A percentile compares a stretch with the other conserved stretches of the same genome.
These are phyloP conservation scores for Claviceps humidiphila DNA, from an alignment of 2,329 filamentous ascomycete genomes.

Conservation along the genomic window DNA sequence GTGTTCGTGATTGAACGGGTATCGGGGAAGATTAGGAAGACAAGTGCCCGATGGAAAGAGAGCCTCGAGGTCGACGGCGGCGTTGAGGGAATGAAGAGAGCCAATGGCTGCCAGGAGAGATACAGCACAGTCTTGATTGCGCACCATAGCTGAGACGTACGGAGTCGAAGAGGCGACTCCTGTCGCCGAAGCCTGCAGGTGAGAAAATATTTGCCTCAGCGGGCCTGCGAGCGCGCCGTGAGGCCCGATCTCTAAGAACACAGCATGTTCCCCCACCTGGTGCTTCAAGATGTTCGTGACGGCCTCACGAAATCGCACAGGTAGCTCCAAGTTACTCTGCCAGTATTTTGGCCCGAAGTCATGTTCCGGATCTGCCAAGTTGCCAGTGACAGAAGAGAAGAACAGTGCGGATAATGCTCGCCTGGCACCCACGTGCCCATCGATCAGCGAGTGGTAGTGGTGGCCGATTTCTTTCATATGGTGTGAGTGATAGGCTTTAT, in stretches of 20 bases:
- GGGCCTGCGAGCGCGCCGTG: constrained; percentile 12
- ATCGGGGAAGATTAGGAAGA: constrained; percentile 7
- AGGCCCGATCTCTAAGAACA: constrained; percentile 12
- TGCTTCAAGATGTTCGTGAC: background rate
- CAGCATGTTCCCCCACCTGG: background rate
- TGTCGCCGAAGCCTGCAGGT: background rate
- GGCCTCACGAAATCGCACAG: constrained; percentile 6
- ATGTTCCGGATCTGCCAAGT: background rate
- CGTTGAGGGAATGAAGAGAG: background rate
- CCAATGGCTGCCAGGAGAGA: constrained; percentile 8
- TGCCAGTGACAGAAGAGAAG: constrained; percentile 5
- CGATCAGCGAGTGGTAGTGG: background rate
- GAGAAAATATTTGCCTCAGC: constrained; percentile 8
- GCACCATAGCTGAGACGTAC: constrained; percentile 6
- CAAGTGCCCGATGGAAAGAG: constrained; percentile 1
- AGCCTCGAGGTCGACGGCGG: constrained; percentile 1
- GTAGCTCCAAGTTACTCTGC: constrained; percentile 6
- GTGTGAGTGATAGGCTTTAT: constrained; percentile 29
- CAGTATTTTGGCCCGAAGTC: constrained; percentile 4
- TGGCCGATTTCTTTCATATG: background rate
- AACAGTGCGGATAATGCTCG: background rate
- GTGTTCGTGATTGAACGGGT: constrained; percentile 8
- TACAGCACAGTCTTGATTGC: constrained; percentile 1
- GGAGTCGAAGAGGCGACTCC: background rate
- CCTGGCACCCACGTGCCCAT: background rate